Evolutionary conservation across 1,284 basidiomycete genomes (phyloP), one percentile per base, ranked within the genome.

Genomic region (Wallemia mellicola): DNA sequence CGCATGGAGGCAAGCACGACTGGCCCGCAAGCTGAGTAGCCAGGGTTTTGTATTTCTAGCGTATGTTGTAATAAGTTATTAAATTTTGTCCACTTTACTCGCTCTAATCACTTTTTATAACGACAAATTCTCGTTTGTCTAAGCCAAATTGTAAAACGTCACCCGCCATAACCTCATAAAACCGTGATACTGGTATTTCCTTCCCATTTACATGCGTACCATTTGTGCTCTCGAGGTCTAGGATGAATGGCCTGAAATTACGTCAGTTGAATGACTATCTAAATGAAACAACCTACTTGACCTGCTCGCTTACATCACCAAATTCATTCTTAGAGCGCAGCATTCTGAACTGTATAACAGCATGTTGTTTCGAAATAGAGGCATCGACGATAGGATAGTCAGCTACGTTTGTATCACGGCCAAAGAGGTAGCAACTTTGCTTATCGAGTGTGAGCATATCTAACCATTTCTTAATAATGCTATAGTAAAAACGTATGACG

Each of bases 311-410:
- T 7, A 76, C 73, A 60, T 77, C 78, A 1, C 92, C 92, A 65
- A 81, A 86, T 68, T 96, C 88, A 68, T 92, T 85, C 66, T 82
- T 84, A 65, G 84, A 80, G 63, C 79, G 78, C 1, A 92, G 76
- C 66, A 83, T 81, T 24, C 92, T 83, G 72, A 84, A 89, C 72
- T 99, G 94, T 33, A 98, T 82, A 2, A 82, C 94, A 24, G 92
- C 91, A 67, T 99, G 94, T 68, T 99, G 94, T 68, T 99, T 99
- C 0, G 92, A 98, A 65, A 86, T 89, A 2, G 91, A 96, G 0
- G 91, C 89, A 68, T 99, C 92, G 62, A 92, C 88, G 38, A 95
- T 72, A 1, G 83, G 77, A 62, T 98, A 85, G 67, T 98, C 94
- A 48, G 81, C 81, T 28, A 76, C 71, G 58, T 30, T 22, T 58